Evolutionary conservation across 2,329 filamentous ascomycete genomes (phyloP).

Genomic region (Fusarium pseudonygamai): DNA sequence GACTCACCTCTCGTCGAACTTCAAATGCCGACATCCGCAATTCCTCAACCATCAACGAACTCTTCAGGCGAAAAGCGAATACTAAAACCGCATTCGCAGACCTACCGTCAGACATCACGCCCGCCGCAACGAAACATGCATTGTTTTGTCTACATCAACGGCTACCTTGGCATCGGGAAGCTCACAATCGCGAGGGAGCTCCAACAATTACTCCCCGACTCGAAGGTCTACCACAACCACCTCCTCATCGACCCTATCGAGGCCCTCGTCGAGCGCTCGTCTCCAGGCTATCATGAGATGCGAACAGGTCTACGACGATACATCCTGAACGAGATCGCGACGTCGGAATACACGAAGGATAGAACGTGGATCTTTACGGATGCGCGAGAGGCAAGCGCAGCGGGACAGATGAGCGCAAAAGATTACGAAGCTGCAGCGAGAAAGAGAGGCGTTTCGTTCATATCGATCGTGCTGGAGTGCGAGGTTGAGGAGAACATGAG

Average conservation of each 20-base stretch:
- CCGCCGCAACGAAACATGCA: fast-evolving
- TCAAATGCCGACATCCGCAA: fast-evolving
- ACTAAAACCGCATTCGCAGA: fast-evolving
- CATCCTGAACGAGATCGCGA: background rate
- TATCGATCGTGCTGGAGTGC: background rate
- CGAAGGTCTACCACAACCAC: background rate
- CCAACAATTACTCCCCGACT: background rate
- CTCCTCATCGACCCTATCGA: background rate
- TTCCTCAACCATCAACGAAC: fast-evolving
- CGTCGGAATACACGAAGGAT: background rate
- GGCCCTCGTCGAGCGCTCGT: background rate
- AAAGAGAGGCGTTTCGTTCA: background rate
- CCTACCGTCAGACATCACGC: fast-evolving
- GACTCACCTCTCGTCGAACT: background rate
- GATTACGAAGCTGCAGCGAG: background rate
- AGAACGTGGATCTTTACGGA: background rate
- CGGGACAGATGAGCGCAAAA: background rate
- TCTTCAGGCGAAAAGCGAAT: fast-evolving
- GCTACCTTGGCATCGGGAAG: background rate
- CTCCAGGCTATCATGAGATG: background rate
- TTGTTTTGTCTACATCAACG: constrained; percentile 7
- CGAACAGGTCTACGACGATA: background rate
- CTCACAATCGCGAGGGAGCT: background rate
- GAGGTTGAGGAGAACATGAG: background rate
- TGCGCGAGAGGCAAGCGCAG: background rate